Base-by-base conservation (phyloP, 257 asterid species). In the Solanum appendiculatum region DNA sequence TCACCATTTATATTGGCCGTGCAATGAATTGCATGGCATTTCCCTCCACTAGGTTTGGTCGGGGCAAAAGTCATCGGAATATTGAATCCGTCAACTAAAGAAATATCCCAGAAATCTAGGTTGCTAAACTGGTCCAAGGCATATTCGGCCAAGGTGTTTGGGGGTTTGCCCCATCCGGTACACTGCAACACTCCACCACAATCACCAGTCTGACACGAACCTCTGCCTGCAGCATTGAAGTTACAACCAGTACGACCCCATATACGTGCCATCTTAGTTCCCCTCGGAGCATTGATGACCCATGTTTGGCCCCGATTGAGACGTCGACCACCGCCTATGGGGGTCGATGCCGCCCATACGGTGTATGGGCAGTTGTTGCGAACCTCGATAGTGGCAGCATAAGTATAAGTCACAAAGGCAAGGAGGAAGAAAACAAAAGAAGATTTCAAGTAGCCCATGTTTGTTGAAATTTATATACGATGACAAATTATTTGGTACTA, bases 21-120 rank as follows among this genome's bases (percentile, higher is more conserved):
- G 91, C 99, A 96, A 5, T 89, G 82, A 11, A 93, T 85, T 66
- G 91, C 84, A 1, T 90, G 90, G 4, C 58, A 85, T 70, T 85
- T 90, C 37, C 90, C 88, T 0, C 20, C 68, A 20, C 54, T 64
- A 12, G 87, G 70, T 5, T 33, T 44, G 0, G 85, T 63, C 0
- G 91, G 87, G 25, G 89, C 86, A 5, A 91, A 89, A 1, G 81
- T 88, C 90, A 91, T 88, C 0, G 96, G 94, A 3, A 95, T 91
- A 9, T 94, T 93, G 88, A 93, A 95, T 2, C 98, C 96, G 2
- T 94, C 98, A 2, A 93, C 91, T 0, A 92, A 75, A 2, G 98
- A 95, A 6, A 94, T 93, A 48, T 95, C 97, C 48, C 88, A 83
- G 84, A 92, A 94, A 84, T 93, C 98, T 11, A 88, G 70, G 86